phyloP scores from a whole-genome alignment of 2,329 filamentous ascomycete genomes.

The Nothomitra cinnamomea region DNA sequence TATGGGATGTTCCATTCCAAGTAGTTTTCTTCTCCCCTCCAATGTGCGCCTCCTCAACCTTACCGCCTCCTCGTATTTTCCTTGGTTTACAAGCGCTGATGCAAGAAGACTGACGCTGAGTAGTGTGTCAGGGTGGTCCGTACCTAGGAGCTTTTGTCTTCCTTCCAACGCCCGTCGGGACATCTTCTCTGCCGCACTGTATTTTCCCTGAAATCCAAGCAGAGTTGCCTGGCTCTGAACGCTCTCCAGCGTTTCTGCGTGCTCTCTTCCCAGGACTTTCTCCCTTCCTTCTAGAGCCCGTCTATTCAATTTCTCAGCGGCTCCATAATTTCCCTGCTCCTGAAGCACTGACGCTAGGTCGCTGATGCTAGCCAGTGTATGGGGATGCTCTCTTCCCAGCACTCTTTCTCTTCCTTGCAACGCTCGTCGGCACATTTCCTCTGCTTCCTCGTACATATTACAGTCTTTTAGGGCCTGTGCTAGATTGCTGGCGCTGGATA shows the following conservation, averaged over 20 bases:
- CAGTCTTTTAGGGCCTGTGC: background rate
- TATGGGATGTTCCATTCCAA: background rate
- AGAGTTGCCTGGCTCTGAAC: background rate
- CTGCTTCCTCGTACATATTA: constrained; percentile 5
- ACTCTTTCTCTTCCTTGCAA: background rate
- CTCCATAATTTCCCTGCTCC: background rate
- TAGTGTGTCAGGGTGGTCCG: background rate
- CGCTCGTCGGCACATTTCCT: constrained; percentile 4
- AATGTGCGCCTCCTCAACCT: background rate
- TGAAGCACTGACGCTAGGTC: background rate
- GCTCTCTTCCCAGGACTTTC: background rate
- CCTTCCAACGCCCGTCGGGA: background rate
- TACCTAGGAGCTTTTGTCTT: background rate
- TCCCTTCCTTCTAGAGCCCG: constrained; percentile 1
- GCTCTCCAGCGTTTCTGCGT: background rate
- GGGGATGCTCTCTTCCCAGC: background rate
- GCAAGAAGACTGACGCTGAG: background rate
- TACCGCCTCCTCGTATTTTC: background rate
- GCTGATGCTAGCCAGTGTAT: background rate
- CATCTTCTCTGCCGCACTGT: background rate
- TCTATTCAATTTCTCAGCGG: constrained; percentile 6
- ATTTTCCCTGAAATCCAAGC: background rate
- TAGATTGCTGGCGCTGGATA: background rate
- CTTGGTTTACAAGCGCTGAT: background rate
- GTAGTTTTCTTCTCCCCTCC: background rate